phyloP scores from a whole-genome alignment of 2,329 filamentous ascomycete genomes.

The Colletotrichum ledebouriae region DNA sequence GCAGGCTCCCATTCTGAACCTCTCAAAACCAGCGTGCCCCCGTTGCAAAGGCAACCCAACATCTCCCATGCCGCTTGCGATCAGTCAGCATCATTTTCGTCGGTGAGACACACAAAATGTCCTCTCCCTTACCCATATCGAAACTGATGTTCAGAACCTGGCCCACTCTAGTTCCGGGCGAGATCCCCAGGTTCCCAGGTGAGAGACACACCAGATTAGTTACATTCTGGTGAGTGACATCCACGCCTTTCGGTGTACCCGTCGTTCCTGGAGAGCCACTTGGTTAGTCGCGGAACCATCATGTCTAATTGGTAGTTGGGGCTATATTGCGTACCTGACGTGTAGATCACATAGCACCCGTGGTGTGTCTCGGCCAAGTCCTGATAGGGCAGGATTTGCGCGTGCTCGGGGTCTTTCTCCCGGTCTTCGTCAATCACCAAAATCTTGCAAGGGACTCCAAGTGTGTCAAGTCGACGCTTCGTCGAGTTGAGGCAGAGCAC shows the following conservation, averaged over 20 bases:
- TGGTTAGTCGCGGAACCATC: neutral
- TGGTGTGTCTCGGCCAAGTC: constrained; percentile 52
- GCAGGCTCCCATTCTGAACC: constrained; percentile 40
- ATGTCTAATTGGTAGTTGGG: neutral
- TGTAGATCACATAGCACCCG: constrained; percentile 66
- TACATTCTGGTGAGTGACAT: constrained; percentile 61
- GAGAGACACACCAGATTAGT: constrained; percentile 31
- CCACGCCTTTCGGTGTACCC: constrained; percentile 70
- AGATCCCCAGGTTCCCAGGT: constrained; percentile 60
- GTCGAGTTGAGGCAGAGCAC: constrained; percentile 60
- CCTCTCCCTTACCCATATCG: constrained; percentile 67
- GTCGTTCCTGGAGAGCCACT: constrained; percentile 56
- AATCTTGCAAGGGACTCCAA: neutral
- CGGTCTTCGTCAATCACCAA: constrained; percentile 33
- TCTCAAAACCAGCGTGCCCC: constrained; percentile 41
- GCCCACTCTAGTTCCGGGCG: constrained; percentile 63
- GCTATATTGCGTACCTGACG: constrained; percentile 55
- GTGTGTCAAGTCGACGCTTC: constrained; percentile 21
- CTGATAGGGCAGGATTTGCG: constrained; percentile 27
- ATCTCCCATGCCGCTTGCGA: constrained; percentile 70
- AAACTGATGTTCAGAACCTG: constrained; percentile 71
- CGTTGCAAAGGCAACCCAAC: constrained; percentile 52
- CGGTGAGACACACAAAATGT: neutral
- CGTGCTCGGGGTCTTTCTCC: constrained; percentile 10
- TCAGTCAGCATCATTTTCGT: constrained; percentile 1